These are phyloP conservation scores for Ajuga chamaepitys DNA, from an alignment of 257 asterid genomes.

Conservation along the genomic window DNA sequence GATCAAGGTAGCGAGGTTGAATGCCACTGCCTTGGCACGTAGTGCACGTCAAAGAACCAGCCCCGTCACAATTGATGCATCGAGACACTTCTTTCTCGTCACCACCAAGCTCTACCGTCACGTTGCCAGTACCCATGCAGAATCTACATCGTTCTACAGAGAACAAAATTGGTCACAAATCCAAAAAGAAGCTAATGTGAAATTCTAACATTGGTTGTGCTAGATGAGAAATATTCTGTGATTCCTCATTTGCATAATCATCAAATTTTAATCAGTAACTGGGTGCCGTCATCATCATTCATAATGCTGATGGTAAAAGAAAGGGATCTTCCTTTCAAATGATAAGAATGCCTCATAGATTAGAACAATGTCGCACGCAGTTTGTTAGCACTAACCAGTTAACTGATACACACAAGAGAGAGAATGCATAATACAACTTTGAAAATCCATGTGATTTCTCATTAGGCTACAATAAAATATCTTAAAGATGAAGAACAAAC, in stretches of 20 bases:
- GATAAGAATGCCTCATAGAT: no score
- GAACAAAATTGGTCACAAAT: background rate
- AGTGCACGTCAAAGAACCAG: constrained; percentile 88
- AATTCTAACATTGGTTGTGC: background rate
- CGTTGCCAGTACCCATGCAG: constrained; percentile 76
- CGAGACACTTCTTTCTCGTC: constrained; percentile 67
- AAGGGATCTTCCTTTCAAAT: no score
- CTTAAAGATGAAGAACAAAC: background rate
- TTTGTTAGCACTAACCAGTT: background rate
- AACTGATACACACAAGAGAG: background rate
- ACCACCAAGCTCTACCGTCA: constrained; percentile 77
- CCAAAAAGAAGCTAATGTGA: background rate
- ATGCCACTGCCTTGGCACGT: constrained; percentile 99
- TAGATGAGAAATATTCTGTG: background rate
- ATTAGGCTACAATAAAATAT: background rate
- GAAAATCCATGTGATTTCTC: background rate
- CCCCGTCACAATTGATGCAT: constrained; percentile 87
- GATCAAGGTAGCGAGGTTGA: constrained; percentile 97
- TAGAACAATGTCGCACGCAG: background rate
- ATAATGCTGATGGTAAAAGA: background rate
- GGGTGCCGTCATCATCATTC: background rate
- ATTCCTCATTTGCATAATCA: background rate
- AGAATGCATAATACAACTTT: background rate
- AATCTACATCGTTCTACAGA: constrained; percentile 77
- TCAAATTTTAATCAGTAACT: background rate